Evolutionary conservation across 225 moss, liverwort and hornwort genomes (phyloP).

Genomic region (Bryum argenteum): DNA sequence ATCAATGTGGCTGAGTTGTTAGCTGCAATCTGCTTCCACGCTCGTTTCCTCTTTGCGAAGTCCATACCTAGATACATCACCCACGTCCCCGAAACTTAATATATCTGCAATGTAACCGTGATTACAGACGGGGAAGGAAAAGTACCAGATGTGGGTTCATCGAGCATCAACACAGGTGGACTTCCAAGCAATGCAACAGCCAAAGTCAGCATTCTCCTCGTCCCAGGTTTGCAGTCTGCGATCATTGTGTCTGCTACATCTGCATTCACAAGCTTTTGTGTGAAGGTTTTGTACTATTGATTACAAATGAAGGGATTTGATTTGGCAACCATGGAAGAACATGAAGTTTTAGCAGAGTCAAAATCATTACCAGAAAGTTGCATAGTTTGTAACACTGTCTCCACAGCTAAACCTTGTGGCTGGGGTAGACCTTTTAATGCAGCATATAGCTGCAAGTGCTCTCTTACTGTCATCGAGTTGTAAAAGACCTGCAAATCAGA

Average conservation of each 20-base stretch:
- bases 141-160: constrained; percentile 79
- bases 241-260: constrained; percentile 67
- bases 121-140: constrained; percentile 18
- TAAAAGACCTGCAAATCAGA: constrained; percentile 70
- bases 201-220: constrained; percentile 73
- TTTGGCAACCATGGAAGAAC: not conserved
- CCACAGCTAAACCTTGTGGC: constrained; percentile 73
- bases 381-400: constrained; percentile 72
- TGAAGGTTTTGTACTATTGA: constrained; percentile 6
- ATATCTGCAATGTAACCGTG: constrained; percentile 6
- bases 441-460: constrained; percentile 81
- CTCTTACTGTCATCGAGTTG: constrained; percentile 75
- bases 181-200: constrained; percentile 79
- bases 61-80: constrained; percentile 61
- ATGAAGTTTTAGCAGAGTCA: not conserved
- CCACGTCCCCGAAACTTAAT: constrained; percentile 22
- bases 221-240: constrained; percentile 65
- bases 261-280: constrained; percentile 41
- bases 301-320: constrained; percentile 13
- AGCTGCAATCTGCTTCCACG: constrained; percentile 74
- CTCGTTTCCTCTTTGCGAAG: constrained; percentile 64
- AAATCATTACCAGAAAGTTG: constrained; percentile 64
- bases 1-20: constrained; percentile 74
- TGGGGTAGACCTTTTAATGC: constrained; percentile 72
- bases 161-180: constrained; percentile 81